Base-by-base conservation (phyloP, 441 rosid genomes). In the Dalechampia spathulata region DNA sequence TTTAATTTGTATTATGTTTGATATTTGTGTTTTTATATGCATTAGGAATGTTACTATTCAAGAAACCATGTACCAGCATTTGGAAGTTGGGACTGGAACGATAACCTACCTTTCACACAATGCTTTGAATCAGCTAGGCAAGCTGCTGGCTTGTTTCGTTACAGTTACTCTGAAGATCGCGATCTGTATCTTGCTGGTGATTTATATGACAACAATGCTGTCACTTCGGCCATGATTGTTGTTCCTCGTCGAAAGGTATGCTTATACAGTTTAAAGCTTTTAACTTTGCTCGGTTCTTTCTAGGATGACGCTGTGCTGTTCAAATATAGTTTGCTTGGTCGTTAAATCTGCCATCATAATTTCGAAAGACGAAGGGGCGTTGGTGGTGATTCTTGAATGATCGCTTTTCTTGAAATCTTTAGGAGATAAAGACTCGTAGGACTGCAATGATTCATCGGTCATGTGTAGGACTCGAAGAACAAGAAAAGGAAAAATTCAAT, bases 51-150 rank as follows among this genome's bases (percentile, higher is more conserved):
- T 50, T 71, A 73, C 32, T 80, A 38, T 52, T 45, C 63, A 57
- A 83, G 87, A 25, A 75, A 73, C 38, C 92, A 85, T 59, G 85
- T 93, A 5, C 99, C 99, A 0, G 95, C 97, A 2, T 93, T 93
- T 52, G 97, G 99, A 8, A 87, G 93, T 85, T 89, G 99, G 97
- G 87, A 93, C n/a, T 89, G 97, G 87, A 83, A 85, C 82, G 79
- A 72, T 25, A 85, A 80, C 39, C 75, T 85, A 20, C 92, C 97
- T 0, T 87, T 87, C 69, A 89, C 97, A 55, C 93, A 90, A 57
- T 93, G 99, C 62, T 93, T 93, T 42, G 95, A 93, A 38, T 75
- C 97, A 5, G 87, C 96, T 0, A 72, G 85, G 16, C 87, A 79
- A 21, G 77, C 84, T 8, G 77, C 84, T 8, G 78, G 88, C 4